Conservation (phyloP, 2,329 filamentous ascomycete genomes). For the Cladophialophora psammophila region DNA sequence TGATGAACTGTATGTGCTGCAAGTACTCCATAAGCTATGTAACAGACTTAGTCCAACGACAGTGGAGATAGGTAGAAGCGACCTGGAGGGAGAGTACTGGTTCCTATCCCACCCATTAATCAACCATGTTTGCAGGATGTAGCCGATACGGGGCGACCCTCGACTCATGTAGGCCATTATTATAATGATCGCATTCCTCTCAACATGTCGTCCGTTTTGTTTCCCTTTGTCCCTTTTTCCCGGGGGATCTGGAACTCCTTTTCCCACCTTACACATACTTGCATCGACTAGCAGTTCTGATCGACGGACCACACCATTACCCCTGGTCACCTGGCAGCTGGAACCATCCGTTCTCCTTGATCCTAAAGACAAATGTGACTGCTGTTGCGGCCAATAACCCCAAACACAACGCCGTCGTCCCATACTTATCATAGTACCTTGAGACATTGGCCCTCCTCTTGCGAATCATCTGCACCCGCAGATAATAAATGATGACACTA, state of each 20-base stretch:
- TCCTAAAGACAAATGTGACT: constrained; percentile 81
- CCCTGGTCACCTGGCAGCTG: not conserved
- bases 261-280: too few relatives aligned
- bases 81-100: not conserved
- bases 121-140: not conserved
- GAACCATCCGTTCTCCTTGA: constrained; percentile 62
- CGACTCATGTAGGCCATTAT: not conserved
- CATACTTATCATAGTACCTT: constrained; percentile 85
- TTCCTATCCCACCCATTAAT: not conserved
- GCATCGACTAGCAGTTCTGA: not conserved
- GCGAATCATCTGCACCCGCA: constrained; percentile 85
- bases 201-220: not conserved
- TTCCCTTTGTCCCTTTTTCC: not conserved
- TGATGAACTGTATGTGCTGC: not conserved
- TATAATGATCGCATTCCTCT: not conserved
- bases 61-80: not conserved
- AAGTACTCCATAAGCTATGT: not conserved
- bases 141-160: not conserved
- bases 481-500: constrained; percentile 82
- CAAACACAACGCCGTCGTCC: constrained; percentile 77
- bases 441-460: constrained; percentile 77
- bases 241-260: too few relatives aligned
- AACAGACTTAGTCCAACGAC: not conserved
- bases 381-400: constrained; percentile 76
- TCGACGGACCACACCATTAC: not conserved